phyloP scores from a whole-genome alignment of 192 early-diverging fungal genomes.

The Entomortierella lignicola region DNA sequence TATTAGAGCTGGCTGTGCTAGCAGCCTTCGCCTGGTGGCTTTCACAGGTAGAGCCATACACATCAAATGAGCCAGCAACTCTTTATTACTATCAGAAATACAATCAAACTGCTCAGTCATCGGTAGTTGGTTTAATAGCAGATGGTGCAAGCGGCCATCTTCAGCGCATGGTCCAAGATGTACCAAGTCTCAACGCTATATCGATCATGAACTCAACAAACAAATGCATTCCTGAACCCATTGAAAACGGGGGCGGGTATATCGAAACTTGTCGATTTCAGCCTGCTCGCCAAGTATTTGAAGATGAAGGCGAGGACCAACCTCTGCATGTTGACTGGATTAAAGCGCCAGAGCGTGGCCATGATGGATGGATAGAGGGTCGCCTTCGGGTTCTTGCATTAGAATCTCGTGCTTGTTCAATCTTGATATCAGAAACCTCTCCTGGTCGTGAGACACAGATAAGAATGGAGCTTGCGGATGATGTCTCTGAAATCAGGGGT shows the following conservation, averaged over 20 bases:
- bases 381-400: conserved; percentile 15
- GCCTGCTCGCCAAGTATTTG: conserved; percentile 40
- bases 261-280: conserved; percentile 11
- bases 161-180: conserved; percentile 12
- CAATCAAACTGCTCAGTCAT: conserved; percentile 29
- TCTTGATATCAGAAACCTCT: conserved; percentile 18
- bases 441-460: conserved; percentile 31
- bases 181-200: not conserved
- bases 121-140: conserved; percentile 8
- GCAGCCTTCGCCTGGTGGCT: conserved; percentile 8
- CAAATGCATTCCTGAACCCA: not conserved
- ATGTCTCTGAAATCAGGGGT: not conserved
- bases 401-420: conserved; percentile 31
- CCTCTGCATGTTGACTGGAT: conserved; percentile 26
- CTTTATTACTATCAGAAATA: conserved; percentile 35
- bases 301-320: conserved; percentile 19
- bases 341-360: not conserved
- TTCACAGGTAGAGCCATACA: conserved; percentile 19
- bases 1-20: conserved; percentile 8
- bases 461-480: conserved; percentile 5
- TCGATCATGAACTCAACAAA: not conserved
- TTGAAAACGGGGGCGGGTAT: not conserved
- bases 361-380: conserved; percentile 30
- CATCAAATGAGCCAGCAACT: conserved; percentile 2
- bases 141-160: conserved; percentile 12